Percentiles rank a stretch among this genome's conserved stretches.
Evolutionary conservation across 305 asterid species (phyloP).

Genomic region (Fraxinus floribunda): DNA sequence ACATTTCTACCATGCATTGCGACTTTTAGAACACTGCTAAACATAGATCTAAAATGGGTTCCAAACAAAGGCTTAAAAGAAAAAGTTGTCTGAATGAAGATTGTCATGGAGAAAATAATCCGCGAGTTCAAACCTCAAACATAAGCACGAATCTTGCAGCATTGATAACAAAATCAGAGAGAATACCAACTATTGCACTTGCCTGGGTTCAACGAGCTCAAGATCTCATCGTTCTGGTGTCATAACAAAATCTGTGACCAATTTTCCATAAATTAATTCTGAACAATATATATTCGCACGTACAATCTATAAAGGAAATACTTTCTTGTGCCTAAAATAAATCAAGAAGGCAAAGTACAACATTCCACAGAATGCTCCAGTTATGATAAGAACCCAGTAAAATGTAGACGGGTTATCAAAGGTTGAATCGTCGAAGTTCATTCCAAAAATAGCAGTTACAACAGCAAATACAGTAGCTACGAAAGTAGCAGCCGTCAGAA

Average conservation of each 20-base stretch:
- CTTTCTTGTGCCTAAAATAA: slow-evolving; percentile 83
- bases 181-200: not conserved
- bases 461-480: slow-evolving; percentile 78
- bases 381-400: slow-evolving; percentile 67
- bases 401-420: slow-evolving; percentile 64
- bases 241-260: not conserved
- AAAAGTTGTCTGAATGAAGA: not conserved
- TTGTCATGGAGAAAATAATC: not conserved
- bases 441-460: slow-evolving; percentile 91
- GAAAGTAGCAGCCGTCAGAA: slow-evolving; percentile 92
- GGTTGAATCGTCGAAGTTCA: slow-evolving; percentile 69
- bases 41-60: not conserved
- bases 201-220: not conserved
- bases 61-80: not conserved
- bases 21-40: not conserved
- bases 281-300: slow-evolving; percentile 5
- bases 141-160: not conserved
- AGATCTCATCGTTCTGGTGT: not conserved
- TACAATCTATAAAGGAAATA: slow-evolving; percentile 56
- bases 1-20: too few relatives aligned
- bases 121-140: not conserved
- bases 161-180: not conserved
- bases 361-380: slow-evolving; percentile 58
- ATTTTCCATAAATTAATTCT: slow-evolving; percentile 17
- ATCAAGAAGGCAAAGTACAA: slow-evolving; percentile 57